A percentile compares a stretch with the other conserved stretches of the same genome.
These are phyloP conservation scores for Drechslerella dactyloides DNA, from an alignment of 2,329 filamentous ascomycete genomes.

Conservation along the genomic window DNA sequence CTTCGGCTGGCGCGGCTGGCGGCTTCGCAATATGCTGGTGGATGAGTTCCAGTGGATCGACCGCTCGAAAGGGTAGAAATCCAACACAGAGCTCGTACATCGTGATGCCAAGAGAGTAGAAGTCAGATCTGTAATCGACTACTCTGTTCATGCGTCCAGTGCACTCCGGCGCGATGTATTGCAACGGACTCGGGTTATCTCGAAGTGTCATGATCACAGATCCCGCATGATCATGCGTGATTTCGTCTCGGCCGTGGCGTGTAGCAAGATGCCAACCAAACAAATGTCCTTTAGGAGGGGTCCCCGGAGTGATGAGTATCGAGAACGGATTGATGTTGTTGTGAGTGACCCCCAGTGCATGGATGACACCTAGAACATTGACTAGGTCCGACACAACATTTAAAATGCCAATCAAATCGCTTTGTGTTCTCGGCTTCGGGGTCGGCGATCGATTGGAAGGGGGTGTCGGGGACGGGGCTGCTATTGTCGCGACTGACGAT, in stretches of 20 bases:
- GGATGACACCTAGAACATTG: conserved; percentile 53
- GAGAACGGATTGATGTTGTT: conserved; percentile 55
- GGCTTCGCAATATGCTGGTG: conserved; percentile 55
- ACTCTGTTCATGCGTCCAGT: conserved; percentile 55
- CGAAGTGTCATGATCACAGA: conserved; percentile 53
- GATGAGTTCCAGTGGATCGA: conserved; percentile 54
- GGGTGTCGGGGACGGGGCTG: conserved; percentile 30
- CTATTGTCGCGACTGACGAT: conserved; percentile 31
- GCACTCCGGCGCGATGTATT: conserved; percentile 55
- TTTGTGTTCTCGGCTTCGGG: conserved; percentile 54
- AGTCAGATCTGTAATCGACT: conserved; percentile 55
- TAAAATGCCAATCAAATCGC: conserved; percentile 54
- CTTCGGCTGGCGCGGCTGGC: conserved; percentile 53
- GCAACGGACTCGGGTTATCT: conserved; percentile 54
- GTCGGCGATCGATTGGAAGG: conserved; percentile 41
- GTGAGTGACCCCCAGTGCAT: conserved; percentile 54
- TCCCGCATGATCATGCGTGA: conserved; percentile 50
- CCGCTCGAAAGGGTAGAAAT: conserved; percentile 54
- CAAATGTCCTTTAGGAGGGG: conserved; percentile 51
- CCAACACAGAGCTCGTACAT: conserved; percentile 55
- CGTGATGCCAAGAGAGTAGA: conserved; percentile 55
- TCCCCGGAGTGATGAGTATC: conserved; percentile 51
- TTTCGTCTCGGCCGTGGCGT: conserved; percentile 54
- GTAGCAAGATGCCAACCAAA: conserved; percentile 55
- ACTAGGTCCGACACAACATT: conserved; percentile 54